These are phyloP conservation scores for Trichoderma asperelloides DNA, from an alignment of 495 filamentous ascomycete genomes.

Conservation along the genomic window DNA sequence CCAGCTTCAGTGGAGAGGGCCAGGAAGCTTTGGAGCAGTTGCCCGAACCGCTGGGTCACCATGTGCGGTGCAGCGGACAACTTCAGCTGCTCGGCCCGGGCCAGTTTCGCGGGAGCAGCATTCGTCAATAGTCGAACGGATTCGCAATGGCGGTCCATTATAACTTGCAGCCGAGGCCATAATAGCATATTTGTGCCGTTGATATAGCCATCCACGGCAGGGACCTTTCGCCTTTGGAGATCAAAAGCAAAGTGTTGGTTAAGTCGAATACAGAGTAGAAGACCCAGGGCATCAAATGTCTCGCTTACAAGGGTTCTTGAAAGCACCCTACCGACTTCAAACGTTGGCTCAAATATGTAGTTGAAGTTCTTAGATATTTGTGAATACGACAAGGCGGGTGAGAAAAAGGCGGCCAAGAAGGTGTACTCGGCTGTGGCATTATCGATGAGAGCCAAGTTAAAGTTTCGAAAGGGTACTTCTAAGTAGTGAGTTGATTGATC, in stretches of 20 bases:
- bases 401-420: constrained; percentile 86
- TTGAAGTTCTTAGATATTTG: constrained; percentile 57
- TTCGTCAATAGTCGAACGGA: constrained; percentile 57
- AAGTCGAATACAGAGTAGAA: constrained; percentile 82
- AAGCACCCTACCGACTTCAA: constrained; percentile 65
- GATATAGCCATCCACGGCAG: constrained; percentile 80
- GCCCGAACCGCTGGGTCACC: constrained; percentile 85
- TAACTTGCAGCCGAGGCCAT: constrained; percentile 88
- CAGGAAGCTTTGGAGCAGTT: constrained; percentile 77
- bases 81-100: constrained; percentile 49
- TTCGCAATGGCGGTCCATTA: constrained; percentile 89
- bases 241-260: constrained; percentile 92
- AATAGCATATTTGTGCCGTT: constrained; percentile 93
- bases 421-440: constrained; percentile 93
- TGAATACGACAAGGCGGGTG: constrained; percentile 46
- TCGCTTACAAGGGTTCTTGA: constrained; percentile 68
- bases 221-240: constrained; percentile 81
- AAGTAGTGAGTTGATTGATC: constrained; percentile 76
- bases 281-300: constrained; percentile 74
- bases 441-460: constrained; percentile 88
- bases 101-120: constrained; percentile 35
- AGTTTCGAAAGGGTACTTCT: constrained; percentile 83
- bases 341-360: constrained; percentile 77
- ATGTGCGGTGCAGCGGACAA: constrained; percentile 82
- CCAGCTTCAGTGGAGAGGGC: constrained; percentile 75